phyloP scores from a whole-genome alignment of 768 basidiomycete genomes.

The Collybia sordida region DNA sequence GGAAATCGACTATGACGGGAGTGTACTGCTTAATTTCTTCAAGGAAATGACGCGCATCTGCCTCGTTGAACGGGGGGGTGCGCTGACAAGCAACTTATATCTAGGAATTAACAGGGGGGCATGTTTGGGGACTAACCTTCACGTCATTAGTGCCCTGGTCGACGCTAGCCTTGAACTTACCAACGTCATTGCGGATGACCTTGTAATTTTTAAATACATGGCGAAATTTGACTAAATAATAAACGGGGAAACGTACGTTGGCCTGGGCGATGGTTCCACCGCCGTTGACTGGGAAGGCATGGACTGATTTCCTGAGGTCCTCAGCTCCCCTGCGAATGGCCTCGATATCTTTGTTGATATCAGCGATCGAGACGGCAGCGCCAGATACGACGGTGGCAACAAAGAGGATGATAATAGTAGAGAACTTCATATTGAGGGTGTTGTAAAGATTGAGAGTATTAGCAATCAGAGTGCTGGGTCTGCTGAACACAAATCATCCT shows the following conservation, averaged over 20 bases:
- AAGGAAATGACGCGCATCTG: slow-evolving; percentile 24
- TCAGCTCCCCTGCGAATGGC: not conserved
- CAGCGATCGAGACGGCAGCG: slow-evolving; percentile 5
- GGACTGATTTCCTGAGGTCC: slow-evolving; percentile 7
- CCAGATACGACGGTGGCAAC: slow-evolving; percentile 1
- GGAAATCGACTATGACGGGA: slow-evolving; percentile 15
- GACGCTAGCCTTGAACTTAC: slow-evolving; percentile 16
- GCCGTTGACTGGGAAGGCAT: slow-evolving; percentile 11
- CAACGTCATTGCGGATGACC: slow-evolving; percentile 24
- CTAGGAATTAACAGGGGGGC: not conserved
- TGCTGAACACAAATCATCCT: not conserved
- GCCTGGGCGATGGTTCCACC: slow-evolving; percentile 18
- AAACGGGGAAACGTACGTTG: slow-evolving; percentile 17
- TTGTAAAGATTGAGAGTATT: not conserved
- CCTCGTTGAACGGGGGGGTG: slow-evolving; percentile 9
- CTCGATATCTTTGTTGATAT: slow-evolving; percentile 8
- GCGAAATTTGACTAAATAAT: not conserved
- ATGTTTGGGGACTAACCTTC: not conserved
- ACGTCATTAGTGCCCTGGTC: slow-evolving; percentile 15
- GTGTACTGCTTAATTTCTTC: slow-evolving; percentile 12
- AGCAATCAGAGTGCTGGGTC: not conserved
- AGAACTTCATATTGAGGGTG: slow-evolving; percentile 9
- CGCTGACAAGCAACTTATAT: not conserved
- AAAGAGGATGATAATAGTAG: not conserved
- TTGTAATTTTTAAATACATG: not conserved